phyloP scores from a whole-genome alignment of 441 rosid species.

The Aquilaria agallochum region DNA sequence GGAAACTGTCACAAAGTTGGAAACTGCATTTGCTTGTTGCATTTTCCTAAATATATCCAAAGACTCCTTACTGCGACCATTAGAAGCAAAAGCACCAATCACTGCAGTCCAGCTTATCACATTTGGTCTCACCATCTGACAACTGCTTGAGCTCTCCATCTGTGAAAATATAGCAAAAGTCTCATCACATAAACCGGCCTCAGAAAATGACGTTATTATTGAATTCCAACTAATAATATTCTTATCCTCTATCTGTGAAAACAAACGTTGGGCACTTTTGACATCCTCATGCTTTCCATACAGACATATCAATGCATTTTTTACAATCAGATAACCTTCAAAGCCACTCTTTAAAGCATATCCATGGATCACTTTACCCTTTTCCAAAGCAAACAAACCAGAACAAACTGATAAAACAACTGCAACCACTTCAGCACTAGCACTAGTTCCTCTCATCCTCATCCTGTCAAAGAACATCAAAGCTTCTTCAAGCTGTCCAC shows the following conservation, averaged over 20 bases:
- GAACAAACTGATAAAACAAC: slow-evolving; percentile 64
- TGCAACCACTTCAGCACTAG: slow-evolving; percentile 58
- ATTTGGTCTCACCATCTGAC: slow-evolving; percentile 40
- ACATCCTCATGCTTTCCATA: slow-evolving; percentile 58
- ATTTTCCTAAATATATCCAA: slow-evolving; percentile 48
- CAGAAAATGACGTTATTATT: slow-evolving; percentile 58
- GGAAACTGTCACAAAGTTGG: slow-evolving; percentile 82
- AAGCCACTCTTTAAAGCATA: slow-evolving; percentile 57
- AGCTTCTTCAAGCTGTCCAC: slow-evolving; percentile 41
- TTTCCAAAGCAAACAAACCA: slow-evolving; percentile 24
- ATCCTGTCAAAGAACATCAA: slow-evolving; percentile 43
- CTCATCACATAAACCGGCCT: slow-evolving; percentile 58
- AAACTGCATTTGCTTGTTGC: slow-evolving; percentile 46
- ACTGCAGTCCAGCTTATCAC: slow-evolving; percentile 35
- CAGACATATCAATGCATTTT: slow-evolving; percentile 44
- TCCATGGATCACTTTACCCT: slow-evolving; percentile 52
- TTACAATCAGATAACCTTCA: slow-evolving; percentile 47
- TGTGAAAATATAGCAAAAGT: slow-evolving; percentile 48
- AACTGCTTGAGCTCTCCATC: slow-evolving; percentile 29
- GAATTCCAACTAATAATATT: slow-evolving; percentile 70
- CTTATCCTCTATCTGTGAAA: slow-evolving; percentile 38
- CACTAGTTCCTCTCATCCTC: slow-evolving; percentile 40
- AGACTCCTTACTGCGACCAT: slow-evolving; percentile 19
- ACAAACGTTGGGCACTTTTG: slow-evolving; percentile 36
- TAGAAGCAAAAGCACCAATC: slow-evolving; percentile 25